These are phyloP conservation scores for Cladosporium sp. DNA, from an alignment of 2,329 filamentous ascomycete species.

Conservation along the genomic window DNA sequence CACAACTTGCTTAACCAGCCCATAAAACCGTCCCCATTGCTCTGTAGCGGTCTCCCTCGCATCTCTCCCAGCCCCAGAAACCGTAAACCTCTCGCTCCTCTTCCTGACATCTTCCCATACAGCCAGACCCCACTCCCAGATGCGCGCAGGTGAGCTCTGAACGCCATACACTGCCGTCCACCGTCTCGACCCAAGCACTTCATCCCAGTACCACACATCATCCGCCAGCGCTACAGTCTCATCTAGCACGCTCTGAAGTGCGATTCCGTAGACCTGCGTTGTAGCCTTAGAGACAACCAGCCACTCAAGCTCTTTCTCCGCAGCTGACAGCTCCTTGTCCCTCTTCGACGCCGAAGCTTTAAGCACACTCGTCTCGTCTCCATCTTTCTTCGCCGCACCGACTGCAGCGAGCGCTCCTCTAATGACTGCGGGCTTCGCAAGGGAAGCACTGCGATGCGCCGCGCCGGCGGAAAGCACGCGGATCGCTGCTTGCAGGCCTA, in stretches of 20 bases:
- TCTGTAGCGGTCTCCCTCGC: slow-evolving; percentile 27
- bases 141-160: slow-evolving; percentile 73
- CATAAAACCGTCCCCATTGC: slow-evolving; percentile 60
- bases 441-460: slow-evolving; percentile 15
- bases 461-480: slow-evolving; percentile 24
- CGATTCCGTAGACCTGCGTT: slow-evolving; percentile 79
- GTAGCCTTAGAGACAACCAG: slow-evolving; percentile 85
- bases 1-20: slow-evolving; percentile 71
- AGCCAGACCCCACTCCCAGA: slow-evolving; percentile 69
- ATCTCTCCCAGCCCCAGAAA: slow-evolving; percentile 25
- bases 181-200: slow-evolving; percentile 72
- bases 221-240: slow-evolving; percentile 79
- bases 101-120: slow-evolving; percentile 61
- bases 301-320: slow-evolving; percentile 83
- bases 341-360: slow-evolving; percentile 14
- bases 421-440: slow-evolving; percentile 1
- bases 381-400: slow-evolving; percentile 10
- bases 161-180: slow-evolving; percentile 79
- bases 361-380: slow-evolving; percentile 7
- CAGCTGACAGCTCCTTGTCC: slow-evolving; percentile 34
- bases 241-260: slow-evolving; percentile 72
- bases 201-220: slow-evolving; percentile 95
- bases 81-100: slow-evolving; percentile 28
- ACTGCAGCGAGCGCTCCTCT: slow-evolving; percentile 3
- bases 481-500: slow-evolving; percentile 30